Base-by-base conservation (phyloP, 345 rosid species). In the Barbarea vulgaris region DNA sequence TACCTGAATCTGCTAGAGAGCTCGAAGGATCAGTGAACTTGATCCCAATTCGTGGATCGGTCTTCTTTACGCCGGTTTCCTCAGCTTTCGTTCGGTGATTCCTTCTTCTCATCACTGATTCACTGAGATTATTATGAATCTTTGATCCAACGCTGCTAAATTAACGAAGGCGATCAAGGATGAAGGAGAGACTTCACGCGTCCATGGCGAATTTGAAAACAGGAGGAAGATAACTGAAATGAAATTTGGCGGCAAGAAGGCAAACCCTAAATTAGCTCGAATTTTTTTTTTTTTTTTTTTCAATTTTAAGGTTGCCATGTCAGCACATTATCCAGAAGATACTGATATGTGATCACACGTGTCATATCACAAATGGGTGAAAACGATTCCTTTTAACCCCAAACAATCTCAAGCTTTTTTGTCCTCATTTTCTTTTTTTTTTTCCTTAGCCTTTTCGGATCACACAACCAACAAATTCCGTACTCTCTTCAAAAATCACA, bases 311-410 rank as follows among this genome's bases (percentile, higher is more conserved):
- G 27, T 48, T 67, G 47, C 70, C 80, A 77, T 17, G 75, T 69
- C 80, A 63, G 33, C 66, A 63, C 80, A 70, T 70, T 76, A 76
- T 76, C 80, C 36, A 51, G 7, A 64, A 67, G 55, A 70, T 11
- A 75, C 69, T 21, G 69, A 61, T 87, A 82, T 86, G 81, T 68
- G 82, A 83, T 79, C 76, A 55, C 17, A 89, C 52, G 87, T 91
- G 97, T 87, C 91, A 82, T 50, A 72, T 52, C 51, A 56, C 79
- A 51, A 86, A 70, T 89, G 93, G 97, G 61, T 51, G 84, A 78
- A 69, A 83, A 77, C 60, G 82, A 81, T 82, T 77, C 77, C 57
- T 69, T 61, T 57, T 50, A 68, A 67, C 61, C 44, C 78, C 50
- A 48, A 75, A 57, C 78, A 74, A 33, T 67, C 79, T 75, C 24